Conservation (phyloP, 805 yeast species). For the Candida nitratophila region DNA sequence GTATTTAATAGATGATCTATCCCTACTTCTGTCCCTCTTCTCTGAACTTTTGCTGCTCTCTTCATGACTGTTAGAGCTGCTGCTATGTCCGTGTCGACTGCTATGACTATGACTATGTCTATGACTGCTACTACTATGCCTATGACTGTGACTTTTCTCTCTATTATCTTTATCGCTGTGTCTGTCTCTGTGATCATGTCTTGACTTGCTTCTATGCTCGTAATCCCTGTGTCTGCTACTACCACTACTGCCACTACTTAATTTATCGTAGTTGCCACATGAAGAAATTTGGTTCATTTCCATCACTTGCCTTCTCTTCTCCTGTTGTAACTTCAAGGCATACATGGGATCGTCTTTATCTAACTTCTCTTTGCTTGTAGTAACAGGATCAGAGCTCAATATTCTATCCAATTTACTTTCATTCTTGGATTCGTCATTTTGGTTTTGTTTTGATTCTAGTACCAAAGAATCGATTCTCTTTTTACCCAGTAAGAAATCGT, state of each 20-base stretch:
- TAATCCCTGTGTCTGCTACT: too few species aligned
- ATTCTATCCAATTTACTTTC: constrained; percentile 14
- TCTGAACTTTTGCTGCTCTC: constrained; percentile 1
- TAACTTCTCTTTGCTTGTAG: constrained; percentile 9
- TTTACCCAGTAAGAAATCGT: constrained; percentile 49
- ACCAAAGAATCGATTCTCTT: constrained; percentile 34
- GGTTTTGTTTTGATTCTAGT: too few species aligned
- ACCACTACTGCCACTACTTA: too few species aligned
- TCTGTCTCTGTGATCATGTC: not conserved
- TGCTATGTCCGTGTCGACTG: constrained; percentile 8
- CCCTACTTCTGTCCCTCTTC: not conserved
- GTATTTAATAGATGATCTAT: not conserved
- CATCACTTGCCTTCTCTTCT: constrained; percentile 9
- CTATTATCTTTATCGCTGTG: constrained; percentile 1
- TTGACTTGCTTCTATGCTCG: not conserved
- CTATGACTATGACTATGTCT: constrained; percentile 1
- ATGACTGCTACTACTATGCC: constrained; percentile 7
- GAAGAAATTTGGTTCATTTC: constrained; percentile 4
- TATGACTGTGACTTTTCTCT: not conserved
- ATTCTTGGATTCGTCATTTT: not conserved
- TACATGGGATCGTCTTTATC: constrained; percentile 45
- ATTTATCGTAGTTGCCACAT: too few species aligned
- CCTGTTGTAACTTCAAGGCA: constrained; percentile 29
- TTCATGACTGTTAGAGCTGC: not conserved
- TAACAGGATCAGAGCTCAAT: constrained; percentile 11